A percentile compares a stretch with the other conserved stretches of the same genome.
Evolutionary conservation across 1,284 basidiomycete species (phyloP).

Genomic region (Xanthoconium separans): DNA sequence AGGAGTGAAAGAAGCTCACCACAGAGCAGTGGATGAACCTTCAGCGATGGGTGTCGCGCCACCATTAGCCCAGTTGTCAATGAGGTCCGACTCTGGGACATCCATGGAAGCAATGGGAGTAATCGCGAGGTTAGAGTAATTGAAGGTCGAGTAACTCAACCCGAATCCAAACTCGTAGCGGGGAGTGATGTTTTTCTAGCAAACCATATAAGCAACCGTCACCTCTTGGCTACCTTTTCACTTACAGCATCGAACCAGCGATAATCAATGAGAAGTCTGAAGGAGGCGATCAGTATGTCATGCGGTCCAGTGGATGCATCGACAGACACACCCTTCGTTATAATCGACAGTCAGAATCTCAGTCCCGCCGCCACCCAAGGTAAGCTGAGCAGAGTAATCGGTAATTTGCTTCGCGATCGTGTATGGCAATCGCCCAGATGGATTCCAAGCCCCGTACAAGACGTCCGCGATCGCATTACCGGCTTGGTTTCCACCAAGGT

Average conservation of each 20-base stretch:
- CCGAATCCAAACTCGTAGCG: slow-evolving; percentile 63
- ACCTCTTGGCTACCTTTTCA: background rate
- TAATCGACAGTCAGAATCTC: slow-evolving; percentile 37
- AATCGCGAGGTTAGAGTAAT: slow-evolving; percentile 57
- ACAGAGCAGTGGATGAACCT: slow-evolving; percentile 30
- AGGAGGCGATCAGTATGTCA: slow-evolving; percentile 12
- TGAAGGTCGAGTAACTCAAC: slow-evolving; percentile 80
- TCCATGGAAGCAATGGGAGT: slow-evolving; percentile 35
- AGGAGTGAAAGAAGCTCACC: slow-evolving; percentile 23
- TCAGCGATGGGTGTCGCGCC: slow-evolving; percentile 36
- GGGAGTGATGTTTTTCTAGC: slow-evolving; percentile 46
- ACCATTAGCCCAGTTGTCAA: slow-evolving; percentile 57
- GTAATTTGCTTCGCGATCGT: slow-evolving; percentile 50
- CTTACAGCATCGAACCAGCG: slow-evolving; percentile 47
- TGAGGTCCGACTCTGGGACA: slow-evolving; percentile 38
- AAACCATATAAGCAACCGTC: background rate
- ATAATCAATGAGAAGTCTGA: slow-evolving; percentile 56
- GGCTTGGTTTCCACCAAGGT: slow-evolving; percentile 60
- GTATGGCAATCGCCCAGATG: slow-evolving; percentile 56
- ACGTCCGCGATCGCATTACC: slow-evolving; percentile 43
- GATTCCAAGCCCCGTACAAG: slow-evolving; percentile 52
- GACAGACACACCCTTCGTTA: slow-evolving; percentile 37
- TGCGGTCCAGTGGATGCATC: background rate
- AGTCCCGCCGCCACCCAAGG: slow-evolving; percentile 20
- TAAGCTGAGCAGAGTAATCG: slow-evolving; percentile 37